These are phyloP conservation scores for Alloteropsis angusta DNA, from an alignment of 202 grass and related monocot genomes.

Conservation along the genomic window DNA sequence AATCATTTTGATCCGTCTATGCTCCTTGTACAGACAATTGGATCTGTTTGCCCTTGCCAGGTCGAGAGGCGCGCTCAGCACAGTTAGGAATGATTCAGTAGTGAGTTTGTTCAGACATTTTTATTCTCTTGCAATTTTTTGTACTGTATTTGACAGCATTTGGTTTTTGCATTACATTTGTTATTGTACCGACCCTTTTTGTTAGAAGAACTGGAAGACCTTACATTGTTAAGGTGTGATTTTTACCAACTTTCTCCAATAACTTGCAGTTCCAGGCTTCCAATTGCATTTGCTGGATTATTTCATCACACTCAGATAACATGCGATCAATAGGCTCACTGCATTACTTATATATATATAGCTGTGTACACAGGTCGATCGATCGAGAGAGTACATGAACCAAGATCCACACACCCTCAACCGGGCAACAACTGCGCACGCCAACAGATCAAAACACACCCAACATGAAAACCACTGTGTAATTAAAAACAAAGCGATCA, in stretches of 20 bases:
- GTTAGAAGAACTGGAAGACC: constrained; percentile 5
- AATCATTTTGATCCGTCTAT: background rate
- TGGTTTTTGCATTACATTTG: background rate
- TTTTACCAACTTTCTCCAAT: background rate
- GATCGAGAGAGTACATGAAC: background rate
- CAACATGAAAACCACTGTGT: background rate
- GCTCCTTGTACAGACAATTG: constrained; percentile 21
- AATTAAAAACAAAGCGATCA: background rate
- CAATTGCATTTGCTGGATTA: background rate
- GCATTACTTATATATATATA: background rate
- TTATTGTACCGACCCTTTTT: background rate
- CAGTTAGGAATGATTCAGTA: background rate
- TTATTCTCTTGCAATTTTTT: background rate
- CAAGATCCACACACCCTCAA: background rate
- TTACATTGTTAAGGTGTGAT: background rate
- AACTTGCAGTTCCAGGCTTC: background rate
- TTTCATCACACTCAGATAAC: background rate
- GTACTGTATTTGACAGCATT: background rate
- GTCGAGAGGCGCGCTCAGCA: background rate
- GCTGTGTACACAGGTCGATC: background rate
- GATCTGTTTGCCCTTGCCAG: background rate
- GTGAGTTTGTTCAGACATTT: background rate
- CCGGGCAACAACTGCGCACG: background rate
- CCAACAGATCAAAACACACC: background rate
- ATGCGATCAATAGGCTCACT: background rate